A percentile compares a stretch with the other conserved stretches of the same genome.
Evolutionary conservation across 805 yeast species (phyloP).

Genomic region (Kluyveromyces siamensis): DNA sequence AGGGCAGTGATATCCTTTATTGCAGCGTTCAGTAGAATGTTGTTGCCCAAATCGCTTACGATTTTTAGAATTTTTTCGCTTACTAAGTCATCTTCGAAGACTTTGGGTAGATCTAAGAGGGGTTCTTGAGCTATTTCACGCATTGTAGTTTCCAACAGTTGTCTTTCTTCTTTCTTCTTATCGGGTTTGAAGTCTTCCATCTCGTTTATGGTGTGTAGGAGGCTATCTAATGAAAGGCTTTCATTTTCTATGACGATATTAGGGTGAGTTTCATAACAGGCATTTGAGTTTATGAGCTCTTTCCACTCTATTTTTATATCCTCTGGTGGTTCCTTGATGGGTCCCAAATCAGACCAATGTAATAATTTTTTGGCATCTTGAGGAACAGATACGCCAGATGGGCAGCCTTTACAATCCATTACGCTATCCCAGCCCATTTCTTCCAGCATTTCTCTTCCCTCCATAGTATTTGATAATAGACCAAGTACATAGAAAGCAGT

Average conservation of each 20-base stretch:
- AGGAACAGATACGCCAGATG: conserved; percentile 37
- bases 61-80: conserved; percentile 26
- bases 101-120: conserved; percentile 4
- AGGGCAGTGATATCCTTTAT: conserved; percentile 47
- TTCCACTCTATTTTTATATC: conserved; percentile 1
- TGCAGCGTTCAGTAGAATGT: conserved; percentile 43
- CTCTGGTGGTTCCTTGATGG: neutral
- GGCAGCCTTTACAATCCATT: conserved; percentile 33
- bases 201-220: conserved; percentile 3
- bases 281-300: neutral
- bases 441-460: conserved; percentile 79
- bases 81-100: conserved; percentile 20
- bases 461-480: conserved; percentile 56
- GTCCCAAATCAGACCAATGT: conserved; percentile 7
- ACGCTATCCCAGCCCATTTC: conserved; percentile 67
- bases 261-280: neutral
- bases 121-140: conserved; percentile 5
- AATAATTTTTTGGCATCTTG: conserved; percentile 26
- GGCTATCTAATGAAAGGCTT: conserved; percentile 3
- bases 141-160: neutral
- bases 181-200: conserved; percentile 3
- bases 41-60: conserved; percentile 50
- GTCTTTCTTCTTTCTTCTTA: conserved; percentile 1
- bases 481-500: conserved; percentile 75
- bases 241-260: neutral